Evolutionary conservation across 208 protist genomes (phyloP).

Genomic region (Trypanosomatidae sp.): DNA sequence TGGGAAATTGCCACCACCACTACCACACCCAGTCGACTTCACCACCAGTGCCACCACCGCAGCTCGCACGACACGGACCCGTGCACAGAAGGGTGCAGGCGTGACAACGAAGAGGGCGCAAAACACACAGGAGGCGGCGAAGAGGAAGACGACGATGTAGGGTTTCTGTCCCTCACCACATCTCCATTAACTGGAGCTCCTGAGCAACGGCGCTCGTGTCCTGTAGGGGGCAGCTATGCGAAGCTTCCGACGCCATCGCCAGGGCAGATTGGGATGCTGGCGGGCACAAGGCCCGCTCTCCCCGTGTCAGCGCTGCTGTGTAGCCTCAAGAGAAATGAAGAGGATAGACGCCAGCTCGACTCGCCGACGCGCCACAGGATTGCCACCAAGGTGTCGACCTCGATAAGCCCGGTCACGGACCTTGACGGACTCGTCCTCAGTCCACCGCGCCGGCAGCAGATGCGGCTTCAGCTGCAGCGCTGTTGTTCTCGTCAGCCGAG

Average conservation of each 20-base stretch:
- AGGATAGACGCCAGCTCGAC: background rate
- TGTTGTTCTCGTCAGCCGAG: constrained; percentile 5
- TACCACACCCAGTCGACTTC: background rate
- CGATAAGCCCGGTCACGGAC: constrained; percentile 5
- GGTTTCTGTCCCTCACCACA: constrained; percentile 1
- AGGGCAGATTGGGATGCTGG: background rate
- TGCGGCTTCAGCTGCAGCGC: constrained; percentile 12
- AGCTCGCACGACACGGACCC: background rate
- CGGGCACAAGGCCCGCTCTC: background rate
- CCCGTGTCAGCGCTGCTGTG: background rate
- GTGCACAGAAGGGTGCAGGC: background rate
- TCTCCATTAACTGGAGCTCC: constrained; percentile 1
- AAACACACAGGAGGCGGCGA: too few relatives aligned
- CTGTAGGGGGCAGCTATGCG: background rate
- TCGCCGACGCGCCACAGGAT: background rate
- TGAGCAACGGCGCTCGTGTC: background rate
- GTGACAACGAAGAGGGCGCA: background rate
- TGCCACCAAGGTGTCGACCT: background rate
- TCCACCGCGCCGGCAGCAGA: constrained; percentile 20
- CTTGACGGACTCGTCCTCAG: constrained; percentile 43
- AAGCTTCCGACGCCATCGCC: background rate
- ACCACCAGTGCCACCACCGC: background rate
- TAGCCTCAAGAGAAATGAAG: background rate
- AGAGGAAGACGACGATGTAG: background rate
- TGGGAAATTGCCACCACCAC: background rate